Conservation (phyloP, 805 yeast species). For the Candida lessepsii region DNA sequence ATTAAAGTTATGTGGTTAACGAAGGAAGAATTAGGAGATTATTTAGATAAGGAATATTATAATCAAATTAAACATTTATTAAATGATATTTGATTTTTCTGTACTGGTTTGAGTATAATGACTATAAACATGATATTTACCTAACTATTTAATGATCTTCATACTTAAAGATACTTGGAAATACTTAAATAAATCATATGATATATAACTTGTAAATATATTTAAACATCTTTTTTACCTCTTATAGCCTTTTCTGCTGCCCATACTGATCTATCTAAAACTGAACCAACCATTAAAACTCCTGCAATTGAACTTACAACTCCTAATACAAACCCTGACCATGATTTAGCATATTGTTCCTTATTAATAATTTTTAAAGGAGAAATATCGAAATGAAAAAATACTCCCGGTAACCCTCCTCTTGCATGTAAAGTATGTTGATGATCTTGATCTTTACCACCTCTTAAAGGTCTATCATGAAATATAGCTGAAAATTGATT, state of each 20-base stretch:
- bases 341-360: slow-evolving; percentile 69
- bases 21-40: slow-evolving; percentile 66
- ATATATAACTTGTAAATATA: slow-evolving; percentile 4
- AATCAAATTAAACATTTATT: slow-evolving; percentile 51
- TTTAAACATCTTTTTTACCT: slow-evolving; percentile 57
- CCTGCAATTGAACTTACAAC: slow-evolving; percentile 91
- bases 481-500: slow-evolving; percentile 87
- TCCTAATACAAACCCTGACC: slow-evolving; percentile 80
- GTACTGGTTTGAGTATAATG: neutral
- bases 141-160: neutral
- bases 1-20: slow-evolving; percentile 78
- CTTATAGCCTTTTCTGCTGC: slow-evolving; percentile 79
- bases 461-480: slow-evolving; percentile 80
- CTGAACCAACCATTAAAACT: slow-evolving; percentile 86
- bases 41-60: slow-evolving; percentile 56
- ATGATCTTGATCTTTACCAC: slow-evolving; percentile 91
- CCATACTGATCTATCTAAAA: slow-evolving; percentile 83
- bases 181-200: too few species aligned
- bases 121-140: too few species aligned
- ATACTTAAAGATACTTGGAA: neutral
- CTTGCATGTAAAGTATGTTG: slow-evolving; percentile 76
- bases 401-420: slow-evolving; percentile 92
- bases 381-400: slow-evolving; percentile 84
- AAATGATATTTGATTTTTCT: slow-evolving; percentile 35
- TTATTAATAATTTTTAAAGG: slow-evolving; percentile 88